These are phyloP conservation scores for Trichoderma sp. DNA, from an alignment of 2,329 filamentous ascomycete species.

Conservation along the genomic window DNA sequence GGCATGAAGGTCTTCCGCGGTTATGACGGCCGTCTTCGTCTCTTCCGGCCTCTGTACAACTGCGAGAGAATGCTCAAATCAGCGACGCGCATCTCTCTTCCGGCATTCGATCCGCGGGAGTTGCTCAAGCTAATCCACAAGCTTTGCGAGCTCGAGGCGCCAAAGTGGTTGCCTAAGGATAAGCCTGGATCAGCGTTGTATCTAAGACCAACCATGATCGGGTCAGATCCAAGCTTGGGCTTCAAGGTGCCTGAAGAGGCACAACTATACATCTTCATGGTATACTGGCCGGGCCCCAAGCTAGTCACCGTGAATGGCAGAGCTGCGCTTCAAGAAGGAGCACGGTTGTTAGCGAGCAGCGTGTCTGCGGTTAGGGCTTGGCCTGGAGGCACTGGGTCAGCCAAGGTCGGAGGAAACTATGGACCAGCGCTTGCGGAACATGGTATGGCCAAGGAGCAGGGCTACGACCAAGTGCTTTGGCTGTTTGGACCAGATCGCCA, in stretches of 20 bases:
- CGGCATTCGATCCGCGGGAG: slow-evolving; percentile 68
- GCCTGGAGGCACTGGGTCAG: slow-evolving; percentile 90
- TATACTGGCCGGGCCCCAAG: neutral
- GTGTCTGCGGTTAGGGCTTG: slow-evolving; percentile 55
- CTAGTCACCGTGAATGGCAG: neutral
- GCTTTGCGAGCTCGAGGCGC: slow-evolving; percentile 70
- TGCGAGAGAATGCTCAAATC: slow-evolving; percentile 64
- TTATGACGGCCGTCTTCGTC: slow-evolving; percentile 69
- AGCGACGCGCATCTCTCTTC: slow-evolving; percentile 68
- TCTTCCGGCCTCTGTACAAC: slow-evolving; percentile 76
- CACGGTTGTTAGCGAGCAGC: neutral
- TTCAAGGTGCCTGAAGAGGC: neutral
- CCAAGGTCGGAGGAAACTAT: slow-evolving; percentile 93
- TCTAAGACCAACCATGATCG: slow-evolving; percentile 84
- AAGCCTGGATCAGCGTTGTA: slow-evolving; percentile 74
- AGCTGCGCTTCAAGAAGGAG: neutral
- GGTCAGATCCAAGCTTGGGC: slow-evolving; percentile 45
- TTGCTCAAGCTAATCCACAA: slow-evolving; percentile 72
- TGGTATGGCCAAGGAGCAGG: neutral
- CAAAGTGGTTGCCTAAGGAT: slow-evolving; percentile 75
- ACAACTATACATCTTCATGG: neutral
- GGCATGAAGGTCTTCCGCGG: slow-evolving; percentile 81
- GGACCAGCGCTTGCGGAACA: slow-evolving; percentile 56
- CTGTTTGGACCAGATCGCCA: slow-evolving; percentile 74
- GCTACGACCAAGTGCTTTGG: slow-evolving; percentile 80